phyloP scores from a whole-genome alignment of 2,329 filamentous ascomycete genomes.

The Penicillium sp. region DNA sequence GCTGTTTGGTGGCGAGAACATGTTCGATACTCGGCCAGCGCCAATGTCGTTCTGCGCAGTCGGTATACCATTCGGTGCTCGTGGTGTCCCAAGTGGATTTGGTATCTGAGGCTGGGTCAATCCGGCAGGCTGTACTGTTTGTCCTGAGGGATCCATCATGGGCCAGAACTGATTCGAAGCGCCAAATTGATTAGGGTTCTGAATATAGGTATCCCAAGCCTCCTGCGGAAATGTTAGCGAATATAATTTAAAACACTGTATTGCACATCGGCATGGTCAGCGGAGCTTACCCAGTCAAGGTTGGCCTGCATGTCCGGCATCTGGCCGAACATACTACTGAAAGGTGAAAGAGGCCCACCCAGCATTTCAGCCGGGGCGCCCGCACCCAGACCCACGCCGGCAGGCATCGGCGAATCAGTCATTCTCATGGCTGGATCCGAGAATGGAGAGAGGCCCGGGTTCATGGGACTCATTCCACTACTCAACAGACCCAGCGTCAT shows the following conservation, averaged over 20 bases:
- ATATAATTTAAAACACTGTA: neutral
- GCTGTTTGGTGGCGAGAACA: constrained; percentile 17
- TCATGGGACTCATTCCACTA: constrained; percentile 58
- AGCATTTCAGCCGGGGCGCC: constrained; percentile 34
- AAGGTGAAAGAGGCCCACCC: constrained; percentile 51
- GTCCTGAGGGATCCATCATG: constrained; percentile 35
- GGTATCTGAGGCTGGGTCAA: constrained; percentile 18
- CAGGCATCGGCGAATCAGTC: constrained; percentile 29
- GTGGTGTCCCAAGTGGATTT: constrained; percentile 23
- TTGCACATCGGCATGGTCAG: constrained; percentile 13
- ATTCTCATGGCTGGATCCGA: constrained; percentile 31
- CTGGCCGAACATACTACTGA: constrained; percentile 55
- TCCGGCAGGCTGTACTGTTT: constrained; percentile 18
- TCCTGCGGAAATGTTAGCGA: constrained; percentile 46
- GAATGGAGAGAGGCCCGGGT: constrained; percentile 31
- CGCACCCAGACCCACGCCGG: constrained; percentile 15
- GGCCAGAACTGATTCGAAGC: constrained; percentile 42
- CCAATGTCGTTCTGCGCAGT: neutral
- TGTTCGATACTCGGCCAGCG: constrained; percentile 13
- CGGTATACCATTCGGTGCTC: constrained; percentile 9
- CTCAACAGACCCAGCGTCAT: constrained; percentile 71
- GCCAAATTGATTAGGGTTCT: constrained; percentile 53
- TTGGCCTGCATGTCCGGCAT: constrained; percentile 59
- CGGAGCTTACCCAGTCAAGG: constrained; percentile 61
- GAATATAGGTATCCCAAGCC: constrained; percentile 69